Conservation (phyloP, 2,329 filamentous ascomycete species). For the Echinosphaeria canescens region DNA sequence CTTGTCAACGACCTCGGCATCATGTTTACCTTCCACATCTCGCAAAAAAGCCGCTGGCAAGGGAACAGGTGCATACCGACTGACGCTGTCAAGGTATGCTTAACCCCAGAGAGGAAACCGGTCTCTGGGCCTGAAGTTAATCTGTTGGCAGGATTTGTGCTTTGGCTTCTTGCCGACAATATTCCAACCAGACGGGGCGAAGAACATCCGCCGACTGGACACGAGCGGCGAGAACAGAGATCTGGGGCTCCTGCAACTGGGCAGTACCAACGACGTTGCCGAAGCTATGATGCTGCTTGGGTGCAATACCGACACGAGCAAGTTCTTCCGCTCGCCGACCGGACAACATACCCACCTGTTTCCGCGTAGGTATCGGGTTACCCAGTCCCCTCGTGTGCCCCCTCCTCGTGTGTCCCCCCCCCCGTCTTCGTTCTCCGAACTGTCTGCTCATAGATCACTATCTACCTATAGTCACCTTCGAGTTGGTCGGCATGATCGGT, state of each 20-base stretch:
- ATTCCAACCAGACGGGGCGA: constrained; percentile 17
- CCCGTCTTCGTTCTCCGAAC: too few relatives aligned
- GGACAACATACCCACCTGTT: constrained; percentile 23
- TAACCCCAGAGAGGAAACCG: too few relatives aligned
- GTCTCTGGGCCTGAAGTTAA: too few relatives aligned
- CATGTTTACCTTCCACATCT: constrained; percentile 29
- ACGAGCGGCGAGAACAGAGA: constrained; percentile 16
- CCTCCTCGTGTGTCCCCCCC: not conserved
- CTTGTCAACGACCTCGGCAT: constrained; percentile 25
- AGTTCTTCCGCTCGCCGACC: constrained; percentile 16
- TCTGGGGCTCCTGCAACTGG: constrained; percentile 21
- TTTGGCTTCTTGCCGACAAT: constrained; percentile 34
- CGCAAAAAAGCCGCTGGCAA: constrained; percentile 22
- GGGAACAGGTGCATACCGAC: constrained; percentile 28
- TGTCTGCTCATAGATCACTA: too few relatives aligned
- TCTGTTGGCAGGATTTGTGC: too few relatives aligned
- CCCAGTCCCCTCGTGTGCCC: not conserved
- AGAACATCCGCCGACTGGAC: constrained; percentile 15
- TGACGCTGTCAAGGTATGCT: constrained; percentile 28
- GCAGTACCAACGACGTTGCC: constrained; percentile 23
- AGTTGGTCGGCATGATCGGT: constrained; percentile 34
- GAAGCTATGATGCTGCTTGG: constrained; percentile 29
- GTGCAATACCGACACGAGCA: constrained; percentile 27
- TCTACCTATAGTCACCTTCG: constrained; percentile 33
- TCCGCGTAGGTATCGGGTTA: constrained; percentile 14